Evolutionary conservation across 2,329 filamentous ascomycete genomes (phyloP).

Genomic region (Setomelanomma holmii): DNA sequence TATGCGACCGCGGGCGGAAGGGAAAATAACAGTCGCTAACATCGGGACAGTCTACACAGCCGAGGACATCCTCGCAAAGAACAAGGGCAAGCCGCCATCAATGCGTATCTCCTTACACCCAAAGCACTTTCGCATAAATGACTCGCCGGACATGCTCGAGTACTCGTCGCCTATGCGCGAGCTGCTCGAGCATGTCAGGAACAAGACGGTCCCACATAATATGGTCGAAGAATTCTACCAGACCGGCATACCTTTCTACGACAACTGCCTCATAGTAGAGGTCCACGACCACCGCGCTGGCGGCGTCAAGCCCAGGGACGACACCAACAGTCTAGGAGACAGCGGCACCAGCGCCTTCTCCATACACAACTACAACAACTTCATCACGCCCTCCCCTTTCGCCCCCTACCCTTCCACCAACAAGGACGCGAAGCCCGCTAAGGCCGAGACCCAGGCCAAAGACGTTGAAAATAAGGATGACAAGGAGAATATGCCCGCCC

Average conservation of each 20-base stretch:
- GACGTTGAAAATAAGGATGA: slow-evolving; percentile 44
- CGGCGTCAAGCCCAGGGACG: slow-evolving; percentile 64
- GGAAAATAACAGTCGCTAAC: slow-evolving; percentile 12
- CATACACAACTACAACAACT: slow-evolving; percentile 90
- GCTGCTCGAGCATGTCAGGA: slow-evolving; percentile 77
- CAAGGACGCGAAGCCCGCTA: slow-evolving; percentile 35
- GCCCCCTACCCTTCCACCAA: slow-evolving; percentile 68
- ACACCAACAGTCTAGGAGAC: slow-evolving; percentile 57
- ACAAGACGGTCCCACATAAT: slow-evolving; percentile 85
- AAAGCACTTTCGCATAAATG: slow-evolving; percentile 81
- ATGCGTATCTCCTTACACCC: slow-evolving; percentile 85
- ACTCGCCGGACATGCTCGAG: slow-evolving; percentile 88
- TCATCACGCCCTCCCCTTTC: slow-evolving; percentile 87
- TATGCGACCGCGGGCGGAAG: slow-evolving; percentile 15
- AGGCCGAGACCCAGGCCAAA: slow-evolving; percentile 49
- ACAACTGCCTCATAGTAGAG: slow-evolving; percentile 90
- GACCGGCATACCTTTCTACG: slow-evolving; percentile 81
- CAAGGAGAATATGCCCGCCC: slow-evolving; percentile 66
- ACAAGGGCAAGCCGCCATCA: slow-evolving; percentile 75
- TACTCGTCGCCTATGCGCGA: slow-evolving; percentile 93
- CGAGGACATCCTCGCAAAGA: slow-evolving; percentile 83
- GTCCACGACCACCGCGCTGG: slow-evolving; percentile 85
- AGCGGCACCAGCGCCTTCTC: slow-evolving; percentile 75
- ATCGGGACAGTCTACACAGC: slow-evolving; percentile 69
- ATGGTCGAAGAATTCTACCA: slow-evolving; percentile 79